Conservation (phyloP, 768 basidiomycete genomes). For the Udeniomyces megalosporus region DNA sequence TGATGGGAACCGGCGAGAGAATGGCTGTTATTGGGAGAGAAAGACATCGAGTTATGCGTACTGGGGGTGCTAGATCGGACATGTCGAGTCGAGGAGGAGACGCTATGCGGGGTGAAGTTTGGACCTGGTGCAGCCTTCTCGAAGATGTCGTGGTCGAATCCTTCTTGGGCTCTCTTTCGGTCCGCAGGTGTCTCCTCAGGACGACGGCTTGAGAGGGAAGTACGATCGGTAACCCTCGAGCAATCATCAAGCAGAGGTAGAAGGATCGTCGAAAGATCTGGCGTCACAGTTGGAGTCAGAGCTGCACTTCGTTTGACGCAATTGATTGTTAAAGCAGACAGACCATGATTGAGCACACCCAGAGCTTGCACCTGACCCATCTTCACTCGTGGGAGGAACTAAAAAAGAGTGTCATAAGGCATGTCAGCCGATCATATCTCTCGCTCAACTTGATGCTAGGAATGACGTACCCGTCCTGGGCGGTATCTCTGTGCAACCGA, state of each 20-base stretch:
- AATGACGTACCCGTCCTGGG: background rate
- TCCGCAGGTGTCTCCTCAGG: too few relatives aligned
- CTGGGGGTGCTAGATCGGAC: background rate
- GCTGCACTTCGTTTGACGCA: too few relatives aligned
- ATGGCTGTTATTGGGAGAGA: background rate
- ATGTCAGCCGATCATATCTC: too few relatives aligned
- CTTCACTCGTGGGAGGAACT: conserved; percentile 15
- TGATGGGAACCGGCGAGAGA: background rate
- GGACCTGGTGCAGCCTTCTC: background rate
- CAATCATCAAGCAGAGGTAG: conserved; percentile 5
- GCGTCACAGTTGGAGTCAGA: background rate
- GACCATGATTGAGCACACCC: conserved; percentile 15
- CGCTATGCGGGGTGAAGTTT: too few relatives aligned
- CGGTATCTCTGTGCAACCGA: background rate
- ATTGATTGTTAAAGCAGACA: background rate
- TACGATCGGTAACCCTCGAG: too few relatives aligned
- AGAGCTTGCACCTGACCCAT: conserved; percentile 13
- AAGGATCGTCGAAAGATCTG: conserved; percentile 11
- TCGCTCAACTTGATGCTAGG: too few relatives aligned
- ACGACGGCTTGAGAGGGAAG: too few relatives aligned
- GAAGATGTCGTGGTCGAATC: conserved; percentile 1
- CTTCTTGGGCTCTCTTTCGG: too few relatives aligned
- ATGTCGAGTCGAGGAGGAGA: too few relatives aligned
- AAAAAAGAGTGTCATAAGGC: too few relatives aligned
- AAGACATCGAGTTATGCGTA: background rate